These are phyloP conservation scores for Psilocybe tampanensis DNA, from an alignment of 768 basidiomycete genomes.

Conservation along the genomic window DNA sequence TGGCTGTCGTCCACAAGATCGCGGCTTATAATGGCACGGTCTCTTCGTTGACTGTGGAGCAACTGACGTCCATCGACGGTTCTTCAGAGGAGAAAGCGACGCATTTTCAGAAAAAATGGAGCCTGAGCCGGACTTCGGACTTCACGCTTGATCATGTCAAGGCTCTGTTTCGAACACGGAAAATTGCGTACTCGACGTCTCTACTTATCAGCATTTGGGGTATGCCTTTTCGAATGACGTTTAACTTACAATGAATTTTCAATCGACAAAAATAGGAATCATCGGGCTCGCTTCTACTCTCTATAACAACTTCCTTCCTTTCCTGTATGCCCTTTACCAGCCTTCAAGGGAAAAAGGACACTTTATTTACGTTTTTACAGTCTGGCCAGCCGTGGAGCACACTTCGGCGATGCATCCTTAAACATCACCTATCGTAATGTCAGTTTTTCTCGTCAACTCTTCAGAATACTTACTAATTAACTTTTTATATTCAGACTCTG, in stretches of 20 bases:
- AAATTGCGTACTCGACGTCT: constrained; percentile 68
- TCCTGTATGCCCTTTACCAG: constrained; percentile 13
- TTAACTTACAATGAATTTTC: too few relatives aligned
- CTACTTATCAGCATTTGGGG: constrained; percentile 58
- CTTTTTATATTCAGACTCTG: constrained; percentile 51
- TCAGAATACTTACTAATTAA: too few relatives aligned
- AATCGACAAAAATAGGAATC: constrained; percentile 46
- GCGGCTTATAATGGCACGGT: constrained; percentile 62
- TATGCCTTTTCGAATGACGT: too few relatives aligned
- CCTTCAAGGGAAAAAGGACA: neutral
- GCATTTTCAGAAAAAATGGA: constrained; percentile 16
- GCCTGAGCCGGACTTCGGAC: constrained; percentile 40
- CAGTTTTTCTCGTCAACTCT: too few relatives aligned
- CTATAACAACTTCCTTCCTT: constrained; percentile 49
- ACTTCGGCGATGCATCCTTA: constrained; percentile 66
- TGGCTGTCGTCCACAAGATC: constrained; percentile 60
- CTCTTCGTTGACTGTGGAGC: constrained; percentile 51
- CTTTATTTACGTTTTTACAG: constrained; percentile 31
- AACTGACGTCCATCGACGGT: constrained; percentile 36
- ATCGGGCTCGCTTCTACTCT: constrained; percentile 79
- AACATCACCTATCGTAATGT: constrained; percentile 77
- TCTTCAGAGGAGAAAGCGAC: neutral
- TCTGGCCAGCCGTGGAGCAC: constrained; percentile 59
- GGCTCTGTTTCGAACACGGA: constrained; percentile 62
- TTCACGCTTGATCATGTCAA: constrained; percentile 46